Conservation (phyloP, 139 green algal species). For the Monoraphidium neglectum region DNA sequence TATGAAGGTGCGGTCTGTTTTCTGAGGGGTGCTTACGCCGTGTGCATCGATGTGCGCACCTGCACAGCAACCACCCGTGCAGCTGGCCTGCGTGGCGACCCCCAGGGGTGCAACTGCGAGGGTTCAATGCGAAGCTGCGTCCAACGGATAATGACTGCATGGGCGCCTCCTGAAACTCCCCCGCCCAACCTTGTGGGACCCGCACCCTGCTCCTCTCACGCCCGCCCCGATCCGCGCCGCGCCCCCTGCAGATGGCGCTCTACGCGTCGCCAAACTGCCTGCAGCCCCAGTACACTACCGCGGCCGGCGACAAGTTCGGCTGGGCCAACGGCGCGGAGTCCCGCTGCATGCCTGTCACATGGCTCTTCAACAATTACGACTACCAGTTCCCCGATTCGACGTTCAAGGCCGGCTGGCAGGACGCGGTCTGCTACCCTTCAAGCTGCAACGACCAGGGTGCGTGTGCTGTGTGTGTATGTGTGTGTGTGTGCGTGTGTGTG, state of each 20-base stretch:
- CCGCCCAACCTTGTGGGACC: neutral
- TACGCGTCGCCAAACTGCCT: conserved; percentile 22
- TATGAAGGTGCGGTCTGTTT: too few relatives aligned
- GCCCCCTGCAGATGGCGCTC: conserved; percentile 14
- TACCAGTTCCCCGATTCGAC: conserved; percentile 36
- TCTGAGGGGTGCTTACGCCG: too few relatives aligned
- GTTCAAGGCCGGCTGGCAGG: conserved; percentile 32
- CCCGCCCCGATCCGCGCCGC: neutral
- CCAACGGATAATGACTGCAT: too few relatives aligned
- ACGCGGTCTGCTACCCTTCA: conserved; percentile 29
- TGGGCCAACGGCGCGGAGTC: conserved; percentile 27
- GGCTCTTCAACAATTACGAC: conserved; percentile 31
- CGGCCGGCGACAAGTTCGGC: conserved; percentile 40
- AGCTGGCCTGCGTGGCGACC: too few relatives aligned
- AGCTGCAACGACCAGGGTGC: conserved; percentile 1
- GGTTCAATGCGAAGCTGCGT: too few relatives aligned
- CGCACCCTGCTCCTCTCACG: neutral
- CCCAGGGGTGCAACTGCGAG: too few relatives aligned
- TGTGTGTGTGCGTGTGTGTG: too few relatives aligned
- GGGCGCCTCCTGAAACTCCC: too few relatives aligned
- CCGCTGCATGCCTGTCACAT: conserved; percentile 38
- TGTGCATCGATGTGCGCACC: too few relatives aligned
- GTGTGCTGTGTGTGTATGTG: too few relatives aligned
- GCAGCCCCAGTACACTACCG: neutral
- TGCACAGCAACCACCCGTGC: too few relatives aligned